These are phyloP conservation scores for Akanthomyces lecanii DNA, from an alignment of 2,329 filamentous ascomycete species.

Conservation along the genomic window DNA sequence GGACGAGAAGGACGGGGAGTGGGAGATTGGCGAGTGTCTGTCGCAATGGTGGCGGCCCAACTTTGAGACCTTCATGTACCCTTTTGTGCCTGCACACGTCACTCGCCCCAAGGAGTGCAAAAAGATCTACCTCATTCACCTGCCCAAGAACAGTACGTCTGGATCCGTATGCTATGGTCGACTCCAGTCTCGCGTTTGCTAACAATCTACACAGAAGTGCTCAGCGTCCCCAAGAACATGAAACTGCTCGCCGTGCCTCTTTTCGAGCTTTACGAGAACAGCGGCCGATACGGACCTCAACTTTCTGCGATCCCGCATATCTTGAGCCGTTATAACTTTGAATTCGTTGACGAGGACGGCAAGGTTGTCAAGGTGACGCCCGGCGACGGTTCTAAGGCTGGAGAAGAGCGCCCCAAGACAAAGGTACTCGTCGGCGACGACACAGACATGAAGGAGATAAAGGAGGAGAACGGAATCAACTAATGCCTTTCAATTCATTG, in stretches of 20 bases:
- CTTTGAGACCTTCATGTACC: slow-evolving; percentile 99
- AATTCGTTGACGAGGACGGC: slow-evolving; percentile 91
- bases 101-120: slow-evolving; percentile 98
- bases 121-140: slow-evolving; percentile 95
- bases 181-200: slow-evolving; percentile 8
- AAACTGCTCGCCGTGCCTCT: slow-evolving; percentile 94
- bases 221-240: slow-evolving; percentile 99
- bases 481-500: slow-evolving; percentile 26
- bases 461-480: slow-evolving; percentile 41
- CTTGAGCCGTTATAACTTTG: slow-evolving; percentile 92
- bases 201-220: slow-evolving; percentile 60
- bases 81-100: slow-evolving; percentile 92
- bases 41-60: slow-evolving; percentile 99
- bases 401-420: slow-evolving; percentile 57
- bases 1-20: slow-evolving; percentile 79
- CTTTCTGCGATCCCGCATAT: slow-evolving; percentile 94
- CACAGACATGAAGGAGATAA: slow-evolving; percentile 60
- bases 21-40: slow-evolving; percentile 90
- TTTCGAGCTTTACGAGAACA: slow-evolving; percentile 98
- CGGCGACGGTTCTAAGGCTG: slow-evolving; percentile 53
- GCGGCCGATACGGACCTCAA: slow-evolving; percentile 88
- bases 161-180: not conserved
- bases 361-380: slow-evolving; percentile 83
- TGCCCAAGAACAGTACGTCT: slow-evolving; percentile 81
- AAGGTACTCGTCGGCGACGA: slow-evolving; percentile 63